Evolutionary conservation across 768 basidiomycete species (phyloP).

Genomic region (Leccinum truebloodii): DNA sequence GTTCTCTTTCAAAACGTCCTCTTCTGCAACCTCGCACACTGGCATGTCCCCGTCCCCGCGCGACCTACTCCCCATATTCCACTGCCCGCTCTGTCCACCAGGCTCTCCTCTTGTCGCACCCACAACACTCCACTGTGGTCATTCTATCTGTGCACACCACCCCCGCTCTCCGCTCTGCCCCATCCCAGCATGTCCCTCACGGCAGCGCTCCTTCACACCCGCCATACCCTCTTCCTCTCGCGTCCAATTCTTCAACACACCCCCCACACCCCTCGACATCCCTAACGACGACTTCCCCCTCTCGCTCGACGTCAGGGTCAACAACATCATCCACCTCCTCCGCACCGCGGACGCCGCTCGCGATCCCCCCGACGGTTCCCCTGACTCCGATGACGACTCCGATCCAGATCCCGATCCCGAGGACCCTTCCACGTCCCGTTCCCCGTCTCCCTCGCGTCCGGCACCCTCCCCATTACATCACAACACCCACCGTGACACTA

Average conservation of each 20-base stretch:
- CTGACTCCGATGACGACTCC: constrained; percentile 33
- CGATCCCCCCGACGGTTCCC: constrained; percentile 13
- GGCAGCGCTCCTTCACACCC: constrained; percentile 23
- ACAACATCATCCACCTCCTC: constrained; percentile 52
- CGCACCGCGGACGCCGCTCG: constrained; percentile 19
- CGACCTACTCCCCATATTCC: constrained; percentile 42
- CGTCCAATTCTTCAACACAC: constrained; percentile 38
- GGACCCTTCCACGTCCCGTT: constrained; percentile 20
- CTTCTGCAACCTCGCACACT: not conserved
- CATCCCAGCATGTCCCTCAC: constrained; percentile 36
- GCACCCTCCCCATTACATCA: constrained; percentile 24
- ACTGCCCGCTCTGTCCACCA: constrained; percentile 55
- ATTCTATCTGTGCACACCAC: constrained; percentile 74
- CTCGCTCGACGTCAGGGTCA: constrained; percentile 55
- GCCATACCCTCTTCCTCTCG: constrained; percentile 44
- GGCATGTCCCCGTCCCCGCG: constrained; percentile 25
- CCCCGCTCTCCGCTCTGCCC: constrained; percentile 33
- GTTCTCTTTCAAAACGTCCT: not conserved
- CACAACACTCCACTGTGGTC: constrained; percentile 75
- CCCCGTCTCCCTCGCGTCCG: constrained; percentile 3
- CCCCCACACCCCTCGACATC: constrained; percentile 22
- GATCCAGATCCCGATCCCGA: constrained; percentile 29
- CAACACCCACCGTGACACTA: constrained; percentile 29
- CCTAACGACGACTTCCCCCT: not conserved
- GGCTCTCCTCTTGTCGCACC: constrained; percentile 43